Conservation (phyloP, 768 basidiomycete genomes). For the Termitomyces sp. region DNA sequence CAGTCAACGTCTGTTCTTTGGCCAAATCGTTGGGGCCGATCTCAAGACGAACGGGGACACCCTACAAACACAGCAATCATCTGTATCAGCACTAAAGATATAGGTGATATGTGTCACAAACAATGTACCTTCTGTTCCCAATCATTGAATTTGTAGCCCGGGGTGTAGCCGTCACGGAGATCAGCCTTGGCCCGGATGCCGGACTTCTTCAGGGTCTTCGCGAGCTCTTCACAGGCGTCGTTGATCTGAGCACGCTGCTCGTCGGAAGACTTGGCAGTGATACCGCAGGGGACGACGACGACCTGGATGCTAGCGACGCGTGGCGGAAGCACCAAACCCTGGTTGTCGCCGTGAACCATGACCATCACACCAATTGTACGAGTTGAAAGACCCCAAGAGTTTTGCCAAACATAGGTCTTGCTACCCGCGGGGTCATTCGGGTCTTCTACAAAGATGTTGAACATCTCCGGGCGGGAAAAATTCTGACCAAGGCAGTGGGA, state of each 20-base stretch:
- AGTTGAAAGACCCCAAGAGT: slow-evolving; percentile 98
- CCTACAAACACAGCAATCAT: slow-evolving; percentile 43
- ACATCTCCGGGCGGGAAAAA: slow-evolving; percentile 96
- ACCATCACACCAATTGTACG: slow-evolving; percentile 98
- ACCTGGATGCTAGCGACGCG: slow-evolving; percentile 92
- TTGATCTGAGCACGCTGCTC: slow-evolving; percentile 70
- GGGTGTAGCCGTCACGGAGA: slow-evolving; percentile 93
- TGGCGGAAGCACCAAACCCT: slow-evolving; percentile 96
- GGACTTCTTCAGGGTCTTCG: slow-evolving; percentile 64
- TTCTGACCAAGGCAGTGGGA: slow-evolving; percentile 99
- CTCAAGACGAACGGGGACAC: slow-evolving; percentile 96
- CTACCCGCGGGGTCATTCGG: slow-evolving; percentile 69
- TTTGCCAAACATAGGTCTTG: slow-evolving; percentile 93
- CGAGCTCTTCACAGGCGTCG: slow-evolving; percentile 75
- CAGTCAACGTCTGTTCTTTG: slow-evolving; percentile 77
- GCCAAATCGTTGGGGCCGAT: slow-evolving; percentile 91
- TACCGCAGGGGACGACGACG: slow-evolving; percentile 89
- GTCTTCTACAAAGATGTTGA: slow-evolving; percentile 96
- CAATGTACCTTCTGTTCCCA: slow-evolving; percentile 90
- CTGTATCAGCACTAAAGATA: slow-evolving; percentile 6
- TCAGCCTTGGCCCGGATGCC: slow-evolving; percentile 88
- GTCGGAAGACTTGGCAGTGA: slow-evolving; percentile 81
- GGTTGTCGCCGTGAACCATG: slow-evolving; percentile 98
- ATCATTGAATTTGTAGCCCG: slow-evolving; percentile 98
- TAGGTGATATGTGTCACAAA: neutral